phyloP scores from a whole-genome alignment of 768 basidiomycete genomes.

The Lentinula raphanica region DNA sequence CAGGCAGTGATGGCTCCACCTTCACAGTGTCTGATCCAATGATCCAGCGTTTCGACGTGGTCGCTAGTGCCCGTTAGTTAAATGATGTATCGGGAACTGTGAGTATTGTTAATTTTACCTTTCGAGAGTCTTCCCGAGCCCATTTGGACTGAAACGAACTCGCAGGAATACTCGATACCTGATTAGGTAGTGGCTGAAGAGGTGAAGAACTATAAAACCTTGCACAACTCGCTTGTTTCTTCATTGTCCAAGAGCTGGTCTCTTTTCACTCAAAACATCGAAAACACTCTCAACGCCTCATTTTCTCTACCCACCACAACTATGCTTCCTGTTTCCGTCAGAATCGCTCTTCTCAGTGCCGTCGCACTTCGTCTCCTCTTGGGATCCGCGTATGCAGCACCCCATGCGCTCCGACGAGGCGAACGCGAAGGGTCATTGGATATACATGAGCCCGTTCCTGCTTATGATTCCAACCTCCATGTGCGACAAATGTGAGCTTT shows the following conservation, averaged over 20 bases:
- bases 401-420: not conserved
- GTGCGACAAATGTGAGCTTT: not conserved
- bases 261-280: not conserved
- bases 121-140: too few relatives aligned
- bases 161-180: too few relatives aligned
- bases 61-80: too few relatives aligned
- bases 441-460: not conserved
- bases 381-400: not conserved
- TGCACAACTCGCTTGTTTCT: not conserved
- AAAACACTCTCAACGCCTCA: not conserved
- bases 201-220: not conserved
- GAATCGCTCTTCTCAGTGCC: not conserved
- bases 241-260: not conserved
- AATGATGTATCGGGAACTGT: too few relatives aligned
- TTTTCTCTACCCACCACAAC: not conserved
- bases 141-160: too few relatives aligned
- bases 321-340: not conserved
- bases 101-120: too few relatives aligned
- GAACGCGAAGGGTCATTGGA: not conserved
- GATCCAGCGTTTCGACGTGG: too few relatives aligned
- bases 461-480: not conserved
- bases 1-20: too few relatives aligned
- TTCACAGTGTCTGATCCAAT: too few relatives aligned
- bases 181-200: not conserved
- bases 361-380: not conserved